These are phyloP conservation scores for Brassica balearica DNA, from an alignment of 441 rosid genomes.

Conservation along the genomic window DNA sequence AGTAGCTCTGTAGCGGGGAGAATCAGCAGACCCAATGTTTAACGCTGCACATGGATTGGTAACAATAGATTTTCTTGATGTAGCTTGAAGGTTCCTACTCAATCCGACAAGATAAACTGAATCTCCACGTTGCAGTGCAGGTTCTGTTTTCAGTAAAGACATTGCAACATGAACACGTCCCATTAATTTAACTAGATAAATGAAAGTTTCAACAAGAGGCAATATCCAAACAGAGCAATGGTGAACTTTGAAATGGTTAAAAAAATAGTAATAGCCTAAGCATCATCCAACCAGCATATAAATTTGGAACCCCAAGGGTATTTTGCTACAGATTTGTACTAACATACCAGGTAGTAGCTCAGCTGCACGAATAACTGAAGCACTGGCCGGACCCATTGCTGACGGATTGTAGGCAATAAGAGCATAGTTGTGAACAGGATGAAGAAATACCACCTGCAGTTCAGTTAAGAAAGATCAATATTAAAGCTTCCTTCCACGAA, in stretches of 20 bases:
- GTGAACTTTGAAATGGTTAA: not conserved
- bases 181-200: slow-evolving; percentile 8
- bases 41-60: slow-evolving; percentile 91
- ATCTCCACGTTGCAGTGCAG: slow-evolving; percentile 89
- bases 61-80: slow-evolving; percentile 90
- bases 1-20: slow-evolving; percentile 90
- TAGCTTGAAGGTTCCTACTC: slow-evolving; percentile 87
- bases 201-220: not conserved
- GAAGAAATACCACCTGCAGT: slow-evolving; percentile 93
- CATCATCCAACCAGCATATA: slow-evolving; percentile 18
- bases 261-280: not conserved
- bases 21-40: slow-evolving; percentile 80
- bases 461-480: slow-evolving; percentile 40
- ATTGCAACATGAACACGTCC: slow-evolving; percentile 13
- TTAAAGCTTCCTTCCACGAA: slow-evolving; percentile 28
- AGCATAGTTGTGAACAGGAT: slow-evolving; percentile 97
- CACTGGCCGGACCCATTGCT: slow-evolving; percentile 74
- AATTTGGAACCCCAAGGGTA: slow-evolving; percentile 6
- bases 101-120: slow-evolving; percentile 90
- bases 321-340: slow-evolving; percentile 11
- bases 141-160: slow-evolving; percentile 60
- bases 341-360: slow-evolving; percentile 87
- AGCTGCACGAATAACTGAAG: slow-evolving; percentile 83
- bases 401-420: slow-evolving; percentile 91
- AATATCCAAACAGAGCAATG: not conserved